A percentile compares a stretch with the other conserved stretches of the same genome.
Conservation (phyloP, 805 yeast species). For the Kurtzmaniella cleridarum region DNA sequence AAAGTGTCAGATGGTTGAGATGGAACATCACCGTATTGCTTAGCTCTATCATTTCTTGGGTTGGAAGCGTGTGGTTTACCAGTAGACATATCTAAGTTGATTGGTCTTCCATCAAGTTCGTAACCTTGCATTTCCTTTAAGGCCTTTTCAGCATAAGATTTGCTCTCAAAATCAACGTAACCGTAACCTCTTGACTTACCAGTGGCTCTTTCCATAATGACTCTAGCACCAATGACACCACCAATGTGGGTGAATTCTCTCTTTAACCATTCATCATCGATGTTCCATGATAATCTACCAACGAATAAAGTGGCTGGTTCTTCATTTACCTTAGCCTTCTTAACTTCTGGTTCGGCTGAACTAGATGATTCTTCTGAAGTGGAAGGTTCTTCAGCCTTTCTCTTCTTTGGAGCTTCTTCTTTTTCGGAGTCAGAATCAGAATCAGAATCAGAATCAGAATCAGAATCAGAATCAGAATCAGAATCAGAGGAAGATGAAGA, state of each 20-base stretch:
- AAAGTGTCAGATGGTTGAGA: slow-evolving; percentile 93
- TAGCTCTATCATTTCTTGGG: slow-evolving; percentile 73
- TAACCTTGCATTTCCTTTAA: slow-evolving; percentile 79
- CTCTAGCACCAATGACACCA: slow-evolving; percentile 86
- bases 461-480: slow-evolving; percentile 23
- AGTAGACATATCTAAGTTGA: slow-evolving; percentile 88
- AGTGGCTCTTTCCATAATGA: slow-evolving; percentile 85
- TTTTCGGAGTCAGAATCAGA: slow-evolving; percentile 23
- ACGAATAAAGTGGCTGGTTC: slow-evolving; percentile 91
- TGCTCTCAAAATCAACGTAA: slow-evolving; percentile 87
- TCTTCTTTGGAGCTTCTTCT: slow-evolving; percentile 31
- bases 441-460: slow-evolving; percentile 27
- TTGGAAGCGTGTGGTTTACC: slow-evolving; percentile 63
- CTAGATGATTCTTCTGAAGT: slow-evolving; percentile 27
- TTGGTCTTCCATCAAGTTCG: slow-evolving; percentile 95
- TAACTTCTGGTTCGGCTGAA: slow-evolving; percentile 32
- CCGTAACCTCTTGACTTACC: slow-evolving; percentile 96
- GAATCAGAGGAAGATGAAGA: slow-evolving; percentile 9
- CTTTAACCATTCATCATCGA: slow-evolving; percentile 92
- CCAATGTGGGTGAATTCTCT: slow-evolving; percentile 78
- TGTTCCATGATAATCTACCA: slow-evolving; percentile 95
- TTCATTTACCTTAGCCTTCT: slow-evolving; percentile 48
- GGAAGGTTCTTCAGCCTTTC: slow-evolving; percentile 35
- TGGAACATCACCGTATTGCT: slow-evolving; percentile 82
- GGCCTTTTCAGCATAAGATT: slow-evolving; percentile 80